Evolutionary conservation across 1,284 basidiomycete genomes (phyloP).

Genomic region (Cryptococcus sp.): DNA sequence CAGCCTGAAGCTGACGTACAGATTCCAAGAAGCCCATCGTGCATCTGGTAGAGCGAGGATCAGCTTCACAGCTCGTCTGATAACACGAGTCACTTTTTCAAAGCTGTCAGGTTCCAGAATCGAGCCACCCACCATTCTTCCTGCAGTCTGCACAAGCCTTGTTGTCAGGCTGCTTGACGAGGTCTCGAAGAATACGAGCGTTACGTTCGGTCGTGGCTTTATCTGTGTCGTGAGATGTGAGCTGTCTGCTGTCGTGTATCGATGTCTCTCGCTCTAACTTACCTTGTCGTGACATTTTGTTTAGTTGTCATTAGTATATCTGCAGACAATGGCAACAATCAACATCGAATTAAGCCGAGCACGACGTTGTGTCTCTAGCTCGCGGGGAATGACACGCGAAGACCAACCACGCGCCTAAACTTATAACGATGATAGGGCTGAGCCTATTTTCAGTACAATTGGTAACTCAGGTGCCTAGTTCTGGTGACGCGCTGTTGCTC

Average conservation of each 20-base stretch:
- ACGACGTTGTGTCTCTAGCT: background rate
- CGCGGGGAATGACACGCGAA: no score
- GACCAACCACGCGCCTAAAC: background rate
- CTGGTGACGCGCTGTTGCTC: no score
- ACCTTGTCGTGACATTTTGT: conserved; percentile 43
- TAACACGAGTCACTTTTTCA: no score
- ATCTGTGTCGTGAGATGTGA: conserved; percentile 55
- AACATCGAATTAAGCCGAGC: background rate
- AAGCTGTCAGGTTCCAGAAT: no score
- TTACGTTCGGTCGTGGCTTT: conserved; percentile 78
- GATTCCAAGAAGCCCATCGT: conserved; percentile 97
- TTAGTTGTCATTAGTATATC: conserved; percentile 1
- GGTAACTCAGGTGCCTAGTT: no score
- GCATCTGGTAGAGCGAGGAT: conserved; percentile 64
- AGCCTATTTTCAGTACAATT: background rate
- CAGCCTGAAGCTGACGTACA: conserved; percentile 59
- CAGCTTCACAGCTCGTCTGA: conserved; percentile 1
- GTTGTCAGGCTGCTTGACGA: conserved; percentile 86
- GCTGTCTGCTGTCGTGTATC: background rate
- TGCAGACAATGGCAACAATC: background rate
- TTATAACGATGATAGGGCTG: no score
- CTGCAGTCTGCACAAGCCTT: conserved; percentile 94
- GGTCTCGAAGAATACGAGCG: conserved; percentile 73
- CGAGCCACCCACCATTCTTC: conserved; percentile 68
- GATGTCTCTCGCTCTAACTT: background rate